A percentile compares a stretch with the other conserved stretches of the same genome.
Conservation (phyloP, 805 yeast species). For the Blastobotrys attinorum region DNA sequence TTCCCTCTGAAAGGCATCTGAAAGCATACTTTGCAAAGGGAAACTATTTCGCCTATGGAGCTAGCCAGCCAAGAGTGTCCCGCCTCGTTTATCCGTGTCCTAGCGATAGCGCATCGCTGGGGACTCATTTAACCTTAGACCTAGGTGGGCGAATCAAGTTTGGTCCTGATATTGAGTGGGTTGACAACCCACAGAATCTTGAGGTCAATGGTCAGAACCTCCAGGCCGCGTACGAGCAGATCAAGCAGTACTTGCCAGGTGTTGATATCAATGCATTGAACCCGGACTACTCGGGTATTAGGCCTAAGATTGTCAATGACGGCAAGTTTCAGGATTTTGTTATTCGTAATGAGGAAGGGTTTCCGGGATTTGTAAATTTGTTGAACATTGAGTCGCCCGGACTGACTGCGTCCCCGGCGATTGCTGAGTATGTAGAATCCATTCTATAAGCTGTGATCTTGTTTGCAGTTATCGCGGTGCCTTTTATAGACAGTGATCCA, state of each 20-base stretch:
- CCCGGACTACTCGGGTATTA: slow-evolving; percentile 71
- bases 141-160: slow-evolving; percentile 71
- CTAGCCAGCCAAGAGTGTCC: slow-evolving; percentile 41
- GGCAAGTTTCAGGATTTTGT: slow-evolving; percentile 61
- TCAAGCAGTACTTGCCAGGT: slow-evolving; percentile 56
- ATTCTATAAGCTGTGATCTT: slow-evolving; percentile 6
- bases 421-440: slow-evolving; percentile 57
- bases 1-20: slow-evolving; percentile 54
- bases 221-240: slow-evolving; percentile 48
- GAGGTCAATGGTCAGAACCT: slow-evolving; percentile 34
- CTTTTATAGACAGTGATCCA: too few species aligned
- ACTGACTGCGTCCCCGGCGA: slow-evolving; percentile 72
- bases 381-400: slow-evolving; percentile 91
- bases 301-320: slow-evolving; percentile 62
- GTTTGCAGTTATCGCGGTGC: too few species aligned
- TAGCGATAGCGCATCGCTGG: slow-evolving; percentile 64
- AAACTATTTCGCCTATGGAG: slow-evolving; percentile 57
- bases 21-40: slow-evolving; percentile 74
- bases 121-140: slow-evolving; percentile 81
- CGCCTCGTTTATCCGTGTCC: slow-evolving; percentile 75
- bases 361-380: slow-evolving; percentile 71
- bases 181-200: slow-evolving; percentile 31
- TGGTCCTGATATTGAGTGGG: slow-evolving; percentile 90
- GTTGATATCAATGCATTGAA: slow-evolving; percentile 43
- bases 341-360: slow-evolving; percentile 60